These are phyloP conservation scores for Ophiostoma australiae DNA, from an alignment of 2,329 filamentous ascomycete species.

Conservation along the genomic window DNA sequence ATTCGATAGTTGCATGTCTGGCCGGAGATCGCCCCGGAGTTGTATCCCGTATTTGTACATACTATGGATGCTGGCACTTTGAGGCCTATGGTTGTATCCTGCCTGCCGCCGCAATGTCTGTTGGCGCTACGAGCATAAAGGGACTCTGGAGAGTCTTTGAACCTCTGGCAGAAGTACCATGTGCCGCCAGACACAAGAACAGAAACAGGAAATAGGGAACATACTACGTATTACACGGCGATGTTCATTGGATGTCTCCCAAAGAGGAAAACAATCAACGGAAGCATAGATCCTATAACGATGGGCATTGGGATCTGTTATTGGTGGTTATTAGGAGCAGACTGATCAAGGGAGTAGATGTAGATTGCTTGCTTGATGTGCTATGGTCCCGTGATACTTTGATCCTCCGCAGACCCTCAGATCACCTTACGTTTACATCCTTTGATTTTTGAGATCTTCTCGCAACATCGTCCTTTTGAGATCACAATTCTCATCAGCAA, in stretches of 20 bases:
- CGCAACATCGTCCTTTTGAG: background rate
- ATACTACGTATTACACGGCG: background rate
- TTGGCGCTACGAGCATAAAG: background rate
- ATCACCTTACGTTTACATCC: no score
- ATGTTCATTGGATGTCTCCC: background rate
- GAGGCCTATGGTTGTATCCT: background rate
- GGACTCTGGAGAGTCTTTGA: background rate
- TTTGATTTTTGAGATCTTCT: background rate
- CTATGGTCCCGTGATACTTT: no score
- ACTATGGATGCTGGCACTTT: no score
- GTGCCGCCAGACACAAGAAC: background rate
- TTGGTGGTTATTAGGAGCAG: no score
- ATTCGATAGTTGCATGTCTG: no score
- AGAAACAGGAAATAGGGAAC: background rate
- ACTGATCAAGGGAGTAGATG: background rate
- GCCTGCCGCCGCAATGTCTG: background rate
- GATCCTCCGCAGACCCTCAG: no score
- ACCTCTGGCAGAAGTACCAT: background rate
- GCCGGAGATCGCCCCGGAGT: background rate
- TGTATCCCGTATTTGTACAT: no score
- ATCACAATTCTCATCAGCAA: background rate
- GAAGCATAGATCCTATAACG: background rate
- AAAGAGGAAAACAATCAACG: background rate
- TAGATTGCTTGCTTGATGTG: background rate
- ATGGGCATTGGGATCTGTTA: background rate